Conservation (phyloP, 2,329 filamentous ascomycete genomes). For the Hypoxylon sp. region DNA sequence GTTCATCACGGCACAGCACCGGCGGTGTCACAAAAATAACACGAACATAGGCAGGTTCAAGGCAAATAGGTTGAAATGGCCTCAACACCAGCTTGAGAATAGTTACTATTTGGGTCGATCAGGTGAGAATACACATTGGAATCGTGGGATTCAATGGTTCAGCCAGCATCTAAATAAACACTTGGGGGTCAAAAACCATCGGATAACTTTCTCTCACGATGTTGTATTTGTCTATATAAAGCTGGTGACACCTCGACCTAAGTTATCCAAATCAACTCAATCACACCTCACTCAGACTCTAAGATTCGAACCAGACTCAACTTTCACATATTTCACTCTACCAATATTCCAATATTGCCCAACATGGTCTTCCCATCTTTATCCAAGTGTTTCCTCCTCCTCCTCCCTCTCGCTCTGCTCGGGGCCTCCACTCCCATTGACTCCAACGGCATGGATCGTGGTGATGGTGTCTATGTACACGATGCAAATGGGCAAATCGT, state of each 20-base stretch:
- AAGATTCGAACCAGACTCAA: slow-evolving; percentile 4
- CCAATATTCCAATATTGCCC: slow-evolving; percentile 1
- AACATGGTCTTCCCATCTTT: slow-evolving; percentile 18
- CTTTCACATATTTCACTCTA: slow-evolving; percentile 1
- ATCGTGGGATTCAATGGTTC: not conserved
- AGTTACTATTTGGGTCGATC: not conserved
- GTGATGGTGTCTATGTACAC: slow-evolving; percentile 17
- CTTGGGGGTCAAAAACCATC: not conserved
- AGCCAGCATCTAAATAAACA: not conserved
- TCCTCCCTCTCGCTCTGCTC: slow-evolving; percentile 10
- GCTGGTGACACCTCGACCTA: not conserved
- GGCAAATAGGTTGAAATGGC: slow-evolving; percentile 1
- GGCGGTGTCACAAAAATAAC: not conserved
- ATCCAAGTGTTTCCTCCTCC: slow-evolving; percentile 7
- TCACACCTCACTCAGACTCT: slow-evolving; percentile 4
- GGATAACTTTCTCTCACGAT: not conserved
- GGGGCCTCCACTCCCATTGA: slow-evolving; percentile 14
- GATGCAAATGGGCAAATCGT: slow-evolving; percentile 3
- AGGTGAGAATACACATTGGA: not conserved
- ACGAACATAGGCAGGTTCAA: not conserved
- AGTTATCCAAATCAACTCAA: not conserved
- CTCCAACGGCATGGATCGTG: slow-evolving; percentile 16
- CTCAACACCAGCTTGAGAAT: not conserved
- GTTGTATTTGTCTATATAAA: slow-evolving; percentile 4
- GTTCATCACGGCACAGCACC: slow-evolving; percentile 3